Conservation (phyloP, 2,329 filamentous ascomycete species). For the Cladobotryum protrusum region DNA sequence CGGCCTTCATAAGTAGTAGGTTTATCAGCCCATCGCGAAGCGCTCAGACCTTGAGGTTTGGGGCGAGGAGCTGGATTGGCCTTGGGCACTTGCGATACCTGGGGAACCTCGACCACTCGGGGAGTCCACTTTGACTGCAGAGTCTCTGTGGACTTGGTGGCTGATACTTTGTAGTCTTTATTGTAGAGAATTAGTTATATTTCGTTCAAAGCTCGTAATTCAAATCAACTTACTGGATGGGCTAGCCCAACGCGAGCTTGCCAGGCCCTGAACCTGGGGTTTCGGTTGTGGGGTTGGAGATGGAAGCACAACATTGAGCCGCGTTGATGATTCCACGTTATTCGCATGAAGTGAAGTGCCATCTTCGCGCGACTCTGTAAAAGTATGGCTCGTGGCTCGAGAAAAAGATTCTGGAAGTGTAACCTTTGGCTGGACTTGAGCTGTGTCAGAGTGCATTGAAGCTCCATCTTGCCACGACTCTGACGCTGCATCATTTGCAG, state of each 20-base stretch:
- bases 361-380: no score
- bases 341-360: no score
- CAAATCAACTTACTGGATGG: background rate
- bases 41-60: slow-evolving; percentile 7
- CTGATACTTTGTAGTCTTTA: background rate
- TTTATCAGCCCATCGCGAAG: slow-evolving; percentile 15
- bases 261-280: slow-evolving; percentile 6
- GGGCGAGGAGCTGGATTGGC: background rate
- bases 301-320: no score
- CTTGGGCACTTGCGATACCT: background rate
- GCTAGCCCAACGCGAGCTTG: slow-evolving; percentile 14
- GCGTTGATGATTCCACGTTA: no score
- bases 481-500: background rate
- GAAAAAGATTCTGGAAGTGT: no score
- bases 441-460: background rate
- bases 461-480: background rate
- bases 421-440: background rate
- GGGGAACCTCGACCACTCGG: background rate
- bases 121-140: background rate
- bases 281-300: background rate
- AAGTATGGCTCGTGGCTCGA: no score
- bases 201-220: no score
- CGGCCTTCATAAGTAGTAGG: background rate
- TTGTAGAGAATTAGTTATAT: no score
- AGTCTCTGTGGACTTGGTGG: background rate